phyloP scores from a whole-genome alignment of 176 grass and related monocot genomes.

The Carex scoparia region DNA sequence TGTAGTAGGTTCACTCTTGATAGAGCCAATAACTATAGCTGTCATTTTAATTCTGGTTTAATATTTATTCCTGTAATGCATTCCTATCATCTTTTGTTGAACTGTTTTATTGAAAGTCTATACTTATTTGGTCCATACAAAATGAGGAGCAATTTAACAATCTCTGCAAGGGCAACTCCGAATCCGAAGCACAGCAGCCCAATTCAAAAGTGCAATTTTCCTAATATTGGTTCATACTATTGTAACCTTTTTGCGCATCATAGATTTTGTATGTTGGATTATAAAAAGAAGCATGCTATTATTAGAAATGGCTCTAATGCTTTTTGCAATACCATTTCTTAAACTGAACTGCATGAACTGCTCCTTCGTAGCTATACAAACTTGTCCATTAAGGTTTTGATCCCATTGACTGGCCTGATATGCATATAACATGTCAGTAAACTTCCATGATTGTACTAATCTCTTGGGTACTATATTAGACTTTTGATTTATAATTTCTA shows the following conservation, averaged over 20 bases:
- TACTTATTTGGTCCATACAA: background rate
- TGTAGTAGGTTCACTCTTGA: background rate
- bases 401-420: background rate
- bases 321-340: background rate
- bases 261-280: too few species aligned
- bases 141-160: background rate
- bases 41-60: background rate
- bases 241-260: too few species aligned
- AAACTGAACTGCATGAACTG: background rate
- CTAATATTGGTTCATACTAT: too few species aligned
- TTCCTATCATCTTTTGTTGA: background rate
- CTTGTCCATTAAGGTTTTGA: background rate
- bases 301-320: too few species aligned
- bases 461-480: background rate
- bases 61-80: background rate
- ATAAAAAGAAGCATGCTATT: too few species aligned
- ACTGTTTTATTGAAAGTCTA: background rate
- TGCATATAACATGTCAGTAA: background rate
- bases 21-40: background rate
- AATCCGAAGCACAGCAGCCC: too few species aligned
- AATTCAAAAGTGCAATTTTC: background rate
- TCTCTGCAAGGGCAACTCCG: too few species aligned
- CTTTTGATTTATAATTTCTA: too few species aligned
- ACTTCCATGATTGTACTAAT: background rate
- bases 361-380: background rate